Evolutionary conservation across 2,329 filamentous ascomycete species (phyloP).

Genomic region (Epicoccum sorghinum): DNA sequence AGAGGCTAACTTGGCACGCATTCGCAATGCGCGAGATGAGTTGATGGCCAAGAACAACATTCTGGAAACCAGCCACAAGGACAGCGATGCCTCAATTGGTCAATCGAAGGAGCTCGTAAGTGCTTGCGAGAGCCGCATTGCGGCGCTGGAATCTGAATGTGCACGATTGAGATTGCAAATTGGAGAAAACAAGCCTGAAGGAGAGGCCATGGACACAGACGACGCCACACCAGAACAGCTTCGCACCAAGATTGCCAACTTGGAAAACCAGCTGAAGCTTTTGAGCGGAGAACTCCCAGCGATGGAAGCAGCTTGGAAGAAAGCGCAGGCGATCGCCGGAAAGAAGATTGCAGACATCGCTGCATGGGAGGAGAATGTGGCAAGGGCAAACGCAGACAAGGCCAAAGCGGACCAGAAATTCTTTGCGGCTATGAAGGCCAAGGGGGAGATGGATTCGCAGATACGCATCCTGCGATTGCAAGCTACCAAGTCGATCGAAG

Average conservation of each 20-base stretch:
- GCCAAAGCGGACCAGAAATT: constrained; percentile 98
- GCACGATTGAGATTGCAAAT: constrained; percentile 68
- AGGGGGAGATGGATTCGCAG: constrained; percentile 82
- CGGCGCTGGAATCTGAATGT: constrained; percentile 81
- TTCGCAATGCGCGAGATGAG: constrained; percentile 85
- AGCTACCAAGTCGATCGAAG: constrained; percentile 88
- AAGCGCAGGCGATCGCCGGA: constrained; percentile 80
- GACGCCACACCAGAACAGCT: constrained; percentile 72
- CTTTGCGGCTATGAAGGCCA: constrained; percentile 92
- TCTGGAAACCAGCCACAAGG: constrained; percentile 78
- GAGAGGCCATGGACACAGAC: constrained; percentile 55
- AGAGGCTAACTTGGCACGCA: constrained; percentile 84
- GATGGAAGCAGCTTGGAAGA: constrained; percentile 90
- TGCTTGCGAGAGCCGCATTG: constrained; percentile 80
- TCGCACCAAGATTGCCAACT: constrained; percentile 71
- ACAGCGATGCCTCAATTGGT: constrained; percentile 70
- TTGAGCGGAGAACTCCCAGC: constrained; percentile 87
- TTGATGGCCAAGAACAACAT: constrained; percentile 80
- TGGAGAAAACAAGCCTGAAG: constrained; percentile 51
- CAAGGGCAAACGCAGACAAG: constrained; percentile 82
- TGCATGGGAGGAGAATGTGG: constrained; percentile 77
- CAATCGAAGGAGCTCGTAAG: constrained; percentile 81
- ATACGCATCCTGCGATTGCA: constrained; percentile 79
- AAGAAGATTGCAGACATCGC: constrained; percentile 84
- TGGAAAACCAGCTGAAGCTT: constrained; percentile 80